Percentiles rank a stretch among this genome's conserved stretches.
phyloP scores from a whole-genome alignment of 108 stramenopile genomes.

The Skeletonema marinoi region DNA sequence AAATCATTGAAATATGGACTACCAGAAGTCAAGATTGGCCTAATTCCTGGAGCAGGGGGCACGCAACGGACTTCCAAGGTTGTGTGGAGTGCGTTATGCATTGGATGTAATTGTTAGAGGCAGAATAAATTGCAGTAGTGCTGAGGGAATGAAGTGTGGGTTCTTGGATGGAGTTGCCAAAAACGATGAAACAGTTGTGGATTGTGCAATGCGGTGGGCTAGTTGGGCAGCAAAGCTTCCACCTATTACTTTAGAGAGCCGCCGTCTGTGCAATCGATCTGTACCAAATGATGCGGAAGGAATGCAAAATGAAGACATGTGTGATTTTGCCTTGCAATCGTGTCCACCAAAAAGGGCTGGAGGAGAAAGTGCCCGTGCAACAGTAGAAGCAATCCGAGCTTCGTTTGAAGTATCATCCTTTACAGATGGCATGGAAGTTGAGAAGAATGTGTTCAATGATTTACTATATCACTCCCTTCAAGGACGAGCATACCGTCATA shows the following conservation, averaged over 20 bases:
- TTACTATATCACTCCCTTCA: constrained; percentile 64
- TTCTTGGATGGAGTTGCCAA: constrained; percentile 65
- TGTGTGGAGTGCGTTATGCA: constrained; percentile 77
- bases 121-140: constrained; percentile 47
- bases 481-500: constrained; percentile 88
- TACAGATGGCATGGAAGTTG: constrained; percentile 70
- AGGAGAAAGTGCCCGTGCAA: constrained; percentile 71
- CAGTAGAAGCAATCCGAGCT: constrained; percentile 82
- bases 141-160: constrained; percentile 59
- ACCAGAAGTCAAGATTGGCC: constrained; percentile 94
- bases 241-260: constrained; percentile 44
- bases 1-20: constrained; percentile 76
- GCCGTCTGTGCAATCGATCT: constrained; percentile 51
- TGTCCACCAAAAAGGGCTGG: constrained; percentile 70
- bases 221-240: constrained; percentile 48
- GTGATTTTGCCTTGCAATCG: constrained; percentile 61
- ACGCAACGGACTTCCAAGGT: constrained; percentile 95
- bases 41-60: constrained; percentile 96
- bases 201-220: constrained; percentile 64
- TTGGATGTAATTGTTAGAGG: constrained; percentile 89
- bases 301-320: constrained; percentile 51
- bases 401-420: constrained; percentile 54
- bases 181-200: constrained; percentile 37
- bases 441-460: constrained; percentile 64
- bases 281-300: constrained; percentile 50